Evolutionary conservation across 495 filamentous ascomycete species (phyloP).

Genomic region (Haplographium delicatum): DNA sequence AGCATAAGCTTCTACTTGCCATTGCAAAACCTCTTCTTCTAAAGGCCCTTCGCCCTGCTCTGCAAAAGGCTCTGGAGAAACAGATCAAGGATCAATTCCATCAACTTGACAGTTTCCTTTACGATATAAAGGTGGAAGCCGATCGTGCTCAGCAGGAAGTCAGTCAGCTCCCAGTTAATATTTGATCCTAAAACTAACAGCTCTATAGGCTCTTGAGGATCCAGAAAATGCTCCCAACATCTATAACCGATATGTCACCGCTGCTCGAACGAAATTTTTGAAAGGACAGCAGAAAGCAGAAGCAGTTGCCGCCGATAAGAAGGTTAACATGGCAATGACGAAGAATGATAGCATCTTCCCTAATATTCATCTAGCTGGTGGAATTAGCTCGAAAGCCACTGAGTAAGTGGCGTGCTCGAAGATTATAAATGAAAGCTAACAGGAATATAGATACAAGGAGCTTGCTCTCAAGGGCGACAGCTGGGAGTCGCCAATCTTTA

Average conservation of each 20-base stretch:
- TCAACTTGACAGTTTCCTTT: constrained; percentile 63
- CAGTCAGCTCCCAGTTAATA: constrained; percentile 25
- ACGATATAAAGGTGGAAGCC: constrained; percentile 75
- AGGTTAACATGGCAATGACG: constrained; percentile 82
- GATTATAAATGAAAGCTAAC: too few species aligned
- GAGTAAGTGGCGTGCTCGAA: too few species aligned
- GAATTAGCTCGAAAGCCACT: constrained; percentile 89
- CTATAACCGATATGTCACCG: constrained; percentile 75
- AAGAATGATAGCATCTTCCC: constrained; percentile 88
- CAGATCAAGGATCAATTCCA: constrained; percentile 74
- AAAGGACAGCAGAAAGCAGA: constrained; percentile 69
- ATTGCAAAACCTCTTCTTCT: constrained; percentile 87
- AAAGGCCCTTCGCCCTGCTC: constrained; percentile 71
- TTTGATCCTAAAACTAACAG: background rate
- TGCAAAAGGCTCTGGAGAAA: constrained; percentile 85
- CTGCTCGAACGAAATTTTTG: constrained; percentile 67
- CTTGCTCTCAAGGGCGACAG: constrained; percentile 81
- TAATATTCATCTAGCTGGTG: constrained; percentile 79
- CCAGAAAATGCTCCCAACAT: constrained; percentile 78
- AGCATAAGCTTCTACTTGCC: constrained; percentile 85
- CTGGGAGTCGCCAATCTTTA: constrained; percentile 95
- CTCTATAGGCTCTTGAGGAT: constrained; percentile 35
- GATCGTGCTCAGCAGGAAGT: constrained; percentile 63
- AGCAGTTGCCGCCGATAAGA: constrained; percentile 58
- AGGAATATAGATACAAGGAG: too few species aligned